Evolutionary conservation across 768 basidiomycete genomes (phyloP).

Genomic region (Trichaptum fuscoviolaceum): DNA sequence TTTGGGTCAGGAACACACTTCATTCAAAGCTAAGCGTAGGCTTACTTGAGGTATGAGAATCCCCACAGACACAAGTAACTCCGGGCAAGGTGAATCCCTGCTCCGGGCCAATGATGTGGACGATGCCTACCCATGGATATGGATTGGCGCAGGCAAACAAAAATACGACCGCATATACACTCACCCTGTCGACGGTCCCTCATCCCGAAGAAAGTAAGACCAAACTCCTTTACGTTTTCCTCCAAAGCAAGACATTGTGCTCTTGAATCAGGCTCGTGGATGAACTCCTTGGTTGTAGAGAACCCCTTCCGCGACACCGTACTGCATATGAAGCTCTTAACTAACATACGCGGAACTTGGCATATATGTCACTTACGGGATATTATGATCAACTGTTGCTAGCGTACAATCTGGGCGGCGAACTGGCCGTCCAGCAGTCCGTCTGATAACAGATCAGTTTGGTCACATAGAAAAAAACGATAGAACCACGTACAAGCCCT

Average conservation of each 20-base stretch:
- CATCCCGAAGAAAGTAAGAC: constrained; percentile 89
- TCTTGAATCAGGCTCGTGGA: constrained; percentile 79
- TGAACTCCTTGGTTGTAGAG: constrained; percentile 64
- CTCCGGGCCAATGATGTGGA: constrained; percentile 89
- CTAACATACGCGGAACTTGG: neutral
- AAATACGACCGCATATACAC: constrained; percentile 8
- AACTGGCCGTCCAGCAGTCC: constrained; percentile 70
- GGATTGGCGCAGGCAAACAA: neutral
- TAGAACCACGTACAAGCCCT: constrained; percentile 58
- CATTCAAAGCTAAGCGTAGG: constrained; percentile 8
- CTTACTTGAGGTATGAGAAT: constrained; percentile 89
- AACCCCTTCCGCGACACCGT: constrained; percentile 73
- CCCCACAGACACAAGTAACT: constrained; percentile 84
- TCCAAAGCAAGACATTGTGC: constrained; percentile 81
- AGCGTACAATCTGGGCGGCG: constrained; percentile 85
- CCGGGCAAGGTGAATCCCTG: constrained; percentile 88
- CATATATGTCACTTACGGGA: constrained; percentile 53
- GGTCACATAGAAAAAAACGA: constrained; percentile 9
- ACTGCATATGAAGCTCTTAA: constrained; percentile 29
- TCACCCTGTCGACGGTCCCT: constrained; percentile 81
- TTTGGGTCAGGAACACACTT: neutral
- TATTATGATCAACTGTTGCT: constrained; percentile 85
- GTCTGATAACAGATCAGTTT: constrained; percentile 32
- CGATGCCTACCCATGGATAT: constrained; percentile 50
- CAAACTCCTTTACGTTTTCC: constrained; percentile 88